A percentile compares a stretch with the other conserved stretches of the same genome.
These are phyloP conservation scores for Anthoceros angustus DNA, from an alignment of 225 moss, liverwort and hornwort genomes.

Conservation along the genomic window DNA sequence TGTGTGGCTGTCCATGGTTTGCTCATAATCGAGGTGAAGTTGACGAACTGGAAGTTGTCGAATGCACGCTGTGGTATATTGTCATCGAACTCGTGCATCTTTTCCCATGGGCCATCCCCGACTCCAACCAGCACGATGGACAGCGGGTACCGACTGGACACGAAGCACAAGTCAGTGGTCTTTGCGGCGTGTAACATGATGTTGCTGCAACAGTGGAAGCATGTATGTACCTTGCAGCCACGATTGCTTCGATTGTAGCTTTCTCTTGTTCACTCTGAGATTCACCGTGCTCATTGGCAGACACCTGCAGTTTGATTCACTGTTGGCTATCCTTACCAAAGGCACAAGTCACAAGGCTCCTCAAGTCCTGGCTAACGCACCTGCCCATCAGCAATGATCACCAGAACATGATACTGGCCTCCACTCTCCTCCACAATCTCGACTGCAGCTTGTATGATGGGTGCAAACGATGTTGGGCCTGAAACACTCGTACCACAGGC, in stretches of 20 bases:
- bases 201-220: neutral
- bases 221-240: conserved; percentile 41
- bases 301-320: conserved; percentile 32
- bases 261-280: conserved; percentile 60
- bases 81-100: conserved; percentile 89
- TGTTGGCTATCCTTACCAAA: neutral
- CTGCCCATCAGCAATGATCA: conserved; percentile 63
- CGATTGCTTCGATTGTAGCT: conserved; percentile 68
- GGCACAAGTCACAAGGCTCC: neutral
- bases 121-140: conserved; percentile 89
- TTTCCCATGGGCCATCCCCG: conserved; percentile 98
- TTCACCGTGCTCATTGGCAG: conserved; percentile 54
- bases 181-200: neutral
- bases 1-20: conserved; percentile 19
- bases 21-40: conserved; percentile 74
- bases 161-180: neutral
- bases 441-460: conserved; percentile 69
- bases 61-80: conserved; percentile 66
- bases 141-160: conserved; percentile 41
- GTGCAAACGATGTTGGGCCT: conserved; percentile 87
- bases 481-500: neutral
- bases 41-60: conserved; percentile 96
- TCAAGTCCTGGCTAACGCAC: neutral
- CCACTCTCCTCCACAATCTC: conserved; percentile 58
- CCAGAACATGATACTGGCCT: conserved; percentile 85